Conservation (phyloP, 2,329 filamentous ascomycete genomes). For the Alternaria incomplexa region DNA sequence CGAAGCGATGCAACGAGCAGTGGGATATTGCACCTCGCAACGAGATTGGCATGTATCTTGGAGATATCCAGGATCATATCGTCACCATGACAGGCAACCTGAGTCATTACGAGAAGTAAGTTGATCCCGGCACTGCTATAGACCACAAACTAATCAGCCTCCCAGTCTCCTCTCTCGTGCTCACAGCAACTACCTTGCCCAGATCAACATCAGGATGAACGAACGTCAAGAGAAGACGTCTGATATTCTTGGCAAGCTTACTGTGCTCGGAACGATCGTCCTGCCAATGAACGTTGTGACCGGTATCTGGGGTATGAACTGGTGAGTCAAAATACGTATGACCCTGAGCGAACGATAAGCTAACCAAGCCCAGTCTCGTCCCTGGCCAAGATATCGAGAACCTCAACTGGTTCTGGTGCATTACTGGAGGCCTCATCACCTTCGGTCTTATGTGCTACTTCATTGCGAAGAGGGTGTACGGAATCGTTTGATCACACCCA, state of each 20-base stretch:
- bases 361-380: conserved; percentile 63
- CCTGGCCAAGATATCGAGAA: conserved; percentile 87
- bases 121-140: conserved; percentile 16
- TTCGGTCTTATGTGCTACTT: conserved; percentile 83
- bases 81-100: conserved; percentile 98
- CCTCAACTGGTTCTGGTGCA: conserved; percentile 57
- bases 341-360: neutral
- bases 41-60: conserved; percentile 96
- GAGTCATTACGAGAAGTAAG: conserved; percentile 93
- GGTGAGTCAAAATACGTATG: conserved; percentile 20
- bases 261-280: conserved; percentile 94
- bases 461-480: conserved; percentile 73
- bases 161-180: conserved; percentile 83
- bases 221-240: conserved; percentile 95
- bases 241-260: conserved; percentile 92
- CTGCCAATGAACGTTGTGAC: conserved; percentile 99
- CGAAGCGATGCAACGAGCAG: conserved; percentile 96
- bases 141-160: conserved; percentile 16
- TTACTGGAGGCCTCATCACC: conserved; percentile 74
- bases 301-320: conserved; percentile 97
- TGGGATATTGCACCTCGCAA: conserved; percentile 95
- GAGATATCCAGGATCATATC: conserved; percentile 98
- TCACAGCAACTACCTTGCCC: conserved; percentile 96
- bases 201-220: conserved; percentile 99
- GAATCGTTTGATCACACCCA: conserved; percentile 34